A percentile compares a stretch with the other conserved stretches of the same genome.
phyloP scores from a whole-genome alignment of 2,329 filamentous ascomycete genomes.

The Apiospora pterosperma region DNA sequence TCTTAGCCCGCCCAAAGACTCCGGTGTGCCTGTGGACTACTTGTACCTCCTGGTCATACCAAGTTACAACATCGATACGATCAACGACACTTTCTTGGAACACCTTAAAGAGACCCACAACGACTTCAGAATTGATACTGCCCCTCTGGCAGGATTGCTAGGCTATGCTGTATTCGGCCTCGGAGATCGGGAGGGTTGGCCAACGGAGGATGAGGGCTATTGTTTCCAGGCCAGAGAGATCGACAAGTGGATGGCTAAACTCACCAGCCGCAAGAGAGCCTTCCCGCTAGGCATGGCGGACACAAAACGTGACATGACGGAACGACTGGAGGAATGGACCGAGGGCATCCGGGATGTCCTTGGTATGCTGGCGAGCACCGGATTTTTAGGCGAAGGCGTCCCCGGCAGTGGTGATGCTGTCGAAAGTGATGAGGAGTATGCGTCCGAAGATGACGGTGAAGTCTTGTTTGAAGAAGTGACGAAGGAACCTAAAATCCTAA shows the following conservation, averaged over 20 bases:
- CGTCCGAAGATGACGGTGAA: conserved; percentile 54
- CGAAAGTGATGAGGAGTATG: conserved; percentile 78
- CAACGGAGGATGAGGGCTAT: conserved; percentile 84
- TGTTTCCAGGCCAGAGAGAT: conserved; percentile 88
- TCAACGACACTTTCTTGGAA: conserved; percentile 81
- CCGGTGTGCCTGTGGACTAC: conserved; percentile 48
- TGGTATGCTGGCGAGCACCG: conserved; percentile 56
- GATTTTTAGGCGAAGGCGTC: conserved; percentile 61
- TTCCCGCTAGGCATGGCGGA: conserved; percentile 89
- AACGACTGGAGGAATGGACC: conserved; percentile 73
- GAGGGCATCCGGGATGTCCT: conserved; percentile 71
- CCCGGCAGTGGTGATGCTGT: conserved; percentile 77
- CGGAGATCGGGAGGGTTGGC: conserved; percentile 89
- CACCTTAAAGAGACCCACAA: conserved; percentile 91
- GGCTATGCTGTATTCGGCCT: conserved; percentile 95
- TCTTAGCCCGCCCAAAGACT: conserved; percentile 65
- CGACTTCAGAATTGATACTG: conserved; percentile 93
- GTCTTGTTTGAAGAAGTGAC: conserved; percentile 46
- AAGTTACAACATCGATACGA: conserved; percentile 92
- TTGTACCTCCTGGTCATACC: conserved; percentile 86
- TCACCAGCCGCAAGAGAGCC: conserved; percentile 81
- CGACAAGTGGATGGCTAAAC: conserved; percentile 95
- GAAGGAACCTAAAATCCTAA: conserved; percentile 35
- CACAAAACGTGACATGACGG: conserved; percentile 67
- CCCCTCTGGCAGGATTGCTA: conserved; percentile 69